Evolutionary conservation across 345 rosid species (phyloP).

Genomic region (Eucalyptus globulus): DNA sequence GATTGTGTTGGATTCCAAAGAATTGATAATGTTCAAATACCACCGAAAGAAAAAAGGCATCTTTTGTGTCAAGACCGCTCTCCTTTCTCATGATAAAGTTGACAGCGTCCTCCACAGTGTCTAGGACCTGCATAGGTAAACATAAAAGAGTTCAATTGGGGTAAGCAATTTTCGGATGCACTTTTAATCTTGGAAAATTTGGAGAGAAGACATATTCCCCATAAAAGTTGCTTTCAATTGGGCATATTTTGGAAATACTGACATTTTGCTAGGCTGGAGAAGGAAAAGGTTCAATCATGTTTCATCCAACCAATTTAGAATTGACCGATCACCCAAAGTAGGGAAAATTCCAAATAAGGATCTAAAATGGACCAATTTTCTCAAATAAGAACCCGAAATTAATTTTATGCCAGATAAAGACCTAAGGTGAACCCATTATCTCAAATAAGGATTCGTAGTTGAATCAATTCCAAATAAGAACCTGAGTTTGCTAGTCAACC

Average conservation of each 20-base stretch:
- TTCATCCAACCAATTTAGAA: not conserved
- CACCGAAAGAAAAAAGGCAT: not conserved
- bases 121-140: constrained; percentile 47
- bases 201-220: not conserved
- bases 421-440: too few species aligned
- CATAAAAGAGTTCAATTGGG: not conserved
- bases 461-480: too few species aligned
- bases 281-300: not conserved
- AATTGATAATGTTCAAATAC: not conserved
- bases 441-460: too few species aligned
- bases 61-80: not conserved
- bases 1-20: not conserved
- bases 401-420: too few species aligned
- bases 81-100: constrained; percentile 58
- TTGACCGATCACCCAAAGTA: not conserved
- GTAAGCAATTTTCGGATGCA: not conserved
- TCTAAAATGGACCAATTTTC: too few species aligned
- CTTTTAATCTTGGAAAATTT: not conserved
- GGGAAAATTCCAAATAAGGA: too few species aligned
- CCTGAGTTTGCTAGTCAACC: too few species aligned
- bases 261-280: not conserved
- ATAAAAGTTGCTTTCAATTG: not conserved
- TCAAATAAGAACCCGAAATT: too few species aligned
- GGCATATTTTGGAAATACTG: not conserved
- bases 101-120: constrained; percentile 74